Evolutionary conservation across 768 basidiomycete genomes (phyloP).

Genomic region (Boletus vermiculosoides): DNA sequence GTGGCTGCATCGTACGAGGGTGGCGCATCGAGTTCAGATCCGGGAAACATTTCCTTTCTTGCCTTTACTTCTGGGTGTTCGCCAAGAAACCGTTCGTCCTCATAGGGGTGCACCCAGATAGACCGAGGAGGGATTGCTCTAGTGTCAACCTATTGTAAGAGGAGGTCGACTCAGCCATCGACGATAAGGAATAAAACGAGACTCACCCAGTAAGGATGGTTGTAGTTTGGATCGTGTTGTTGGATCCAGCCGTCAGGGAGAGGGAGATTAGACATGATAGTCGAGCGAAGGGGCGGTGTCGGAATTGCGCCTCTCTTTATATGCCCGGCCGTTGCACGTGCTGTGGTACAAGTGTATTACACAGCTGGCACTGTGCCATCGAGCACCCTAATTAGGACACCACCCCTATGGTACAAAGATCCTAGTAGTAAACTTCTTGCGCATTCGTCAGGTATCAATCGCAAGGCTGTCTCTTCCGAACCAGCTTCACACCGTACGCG

Average conservation of each 20-base stretch:
- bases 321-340: constrained; percentile 6
- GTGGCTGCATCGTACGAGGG: constrained; percentile 28
- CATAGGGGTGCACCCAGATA: constrained; percentile 72
- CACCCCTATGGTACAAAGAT: neutral
- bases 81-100: constrained; percentile 61
- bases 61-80: constrained; percentile 50
- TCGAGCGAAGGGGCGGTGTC: neutral
- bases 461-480: too few relatives aligned
- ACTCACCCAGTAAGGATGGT: constrained; percentile 51
- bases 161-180: neutral
- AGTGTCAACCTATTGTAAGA: constrained; percentile 64
- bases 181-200: too few relatives aligned
- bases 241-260: constrained; percentile 60
- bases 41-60: constrained; percentile 27
- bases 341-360: constrained; percentile 9
- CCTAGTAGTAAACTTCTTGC: neutral
- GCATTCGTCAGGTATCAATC: constrained; percentile 3
- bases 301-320: neutral
- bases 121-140: constrained; percentile 58
- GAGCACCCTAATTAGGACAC: neutral
- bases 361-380: constrained; percentile 1
- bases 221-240: constrained; percentile 42
- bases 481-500: constrained; percentile 8
- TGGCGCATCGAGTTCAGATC: constrained; percentile 14
- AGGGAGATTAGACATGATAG: constrained; percentile 31